phyloP scores from a whole-genome alignment of 2,329 filamentous ascomycete genomes.

The Clonostachys byssicola region DNA sequence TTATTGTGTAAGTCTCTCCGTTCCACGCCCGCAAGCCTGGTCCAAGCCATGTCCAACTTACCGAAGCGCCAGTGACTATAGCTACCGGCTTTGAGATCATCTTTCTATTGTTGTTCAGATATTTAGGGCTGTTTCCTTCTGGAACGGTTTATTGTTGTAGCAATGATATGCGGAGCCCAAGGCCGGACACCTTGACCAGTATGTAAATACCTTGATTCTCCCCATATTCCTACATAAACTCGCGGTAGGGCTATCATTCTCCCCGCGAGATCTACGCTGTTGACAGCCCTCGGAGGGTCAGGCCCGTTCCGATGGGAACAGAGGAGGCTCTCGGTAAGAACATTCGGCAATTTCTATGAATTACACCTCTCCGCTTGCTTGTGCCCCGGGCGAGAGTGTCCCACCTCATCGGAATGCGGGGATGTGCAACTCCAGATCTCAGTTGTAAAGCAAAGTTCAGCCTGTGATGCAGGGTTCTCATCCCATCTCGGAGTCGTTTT shows the following conservation, averaged over 20 bases:
- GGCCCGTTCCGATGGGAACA: too few relatives aligned
- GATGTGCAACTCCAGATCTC: too few relatives aligned
- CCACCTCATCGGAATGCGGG: too few relatives aligned
- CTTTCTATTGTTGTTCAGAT: neutral
- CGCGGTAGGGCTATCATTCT: neutral
- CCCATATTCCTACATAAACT: neutral
- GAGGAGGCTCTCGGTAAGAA: neutral
- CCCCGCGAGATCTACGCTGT: neutral
- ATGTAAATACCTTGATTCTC: neutral
- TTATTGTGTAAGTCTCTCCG: neutral
- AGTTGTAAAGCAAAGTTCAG: too few relatives aligned
- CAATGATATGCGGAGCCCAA: neutral
- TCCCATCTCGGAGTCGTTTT: too few relatives aligned
- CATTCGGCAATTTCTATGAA: neutral
- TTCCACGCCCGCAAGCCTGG: neutral
- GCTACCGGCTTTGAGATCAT: slow-evolving; percentile 6
- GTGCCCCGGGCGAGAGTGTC: too few relatives aligned
- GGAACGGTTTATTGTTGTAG: neutral
- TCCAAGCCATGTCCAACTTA: neutral
- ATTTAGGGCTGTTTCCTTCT: too few relatives aligned
- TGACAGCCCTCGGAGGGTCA: neutral
- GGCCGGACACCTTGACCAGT: too few relatives aligned
- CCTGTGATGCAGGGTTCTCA: too few relatives aligned
- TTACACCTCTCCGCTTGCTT: too few relatives aligned
- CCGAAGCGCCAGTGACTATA: slow-evolving; percentile 9